Evolutionary conservation across 306 rosid species (phyloP).

Genomic region (Quercus engelmannii): DNA sequence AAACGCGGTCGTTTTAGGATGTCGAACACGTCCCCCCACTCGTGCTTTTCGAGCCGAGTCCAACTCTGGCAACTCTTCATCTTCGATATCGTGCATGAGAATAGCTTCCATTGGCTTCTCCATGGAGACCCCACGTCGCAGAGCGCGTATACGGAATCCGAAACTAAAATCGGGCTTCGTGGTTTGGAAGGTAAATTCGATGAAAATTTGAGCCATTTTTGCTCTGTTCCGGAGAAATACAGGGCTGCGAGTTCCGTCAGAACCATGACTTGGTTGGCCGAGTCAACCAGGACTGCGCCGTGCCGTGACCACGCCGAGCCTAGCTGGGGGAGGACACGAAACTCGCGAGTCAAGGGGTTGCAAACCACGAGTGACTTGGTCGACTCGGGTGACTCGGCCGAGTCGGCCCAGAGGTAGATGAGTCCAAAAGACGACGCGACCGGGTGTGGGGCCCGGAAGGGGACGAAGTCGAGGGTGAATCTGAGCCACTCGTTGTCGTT

Average conservation of each 20-base stretch:
- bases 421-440: constrained; percentile 87
- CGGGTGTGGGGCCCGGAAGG: constrained; percentile 68
- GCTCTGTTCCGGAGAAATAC: constrained; percentile 48
- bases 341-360: constrained; percentile 71
- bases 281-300: constrained; percentile 77
- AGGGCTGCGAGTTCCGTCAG: constrained; percentile 82
- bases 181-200: constrained; percentile 85
- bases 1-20: constrained; percentile 70
- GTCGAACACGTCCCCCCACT: constrained; percentile 94
- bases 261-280: constrained; percentile 68
- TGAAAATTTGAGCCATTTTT: constrained; percentile 68
- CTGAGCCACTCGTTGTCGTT: constrained; percentile 50
- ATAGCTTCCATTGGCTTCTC: constrained; percentile 89
- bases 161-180: constrained; percentile 69
- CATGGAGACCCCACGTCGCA: constrained; percentile 94
- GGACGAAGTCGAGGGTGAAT: constrained; percentile 71
- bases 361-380: constrained; percentile 65
- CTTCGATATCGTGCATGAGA: constrained; percentile 37
- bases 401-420: constrained; percentile 80
- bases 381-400: constrained; percentile 33
- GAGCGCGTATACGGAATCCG: constrained; percentile 63
- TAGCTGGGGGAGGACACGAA: constrained; percentile 66
- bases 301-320: constrained; percentile 98
- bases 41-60: constrained; percentile 59
- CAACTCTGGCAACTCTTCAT: constrained; percentile 38